Base-by-base conservation (phyloP, 2,329 filamentous ascomycete genomes). In the Exophiala spinifera region DNA sequence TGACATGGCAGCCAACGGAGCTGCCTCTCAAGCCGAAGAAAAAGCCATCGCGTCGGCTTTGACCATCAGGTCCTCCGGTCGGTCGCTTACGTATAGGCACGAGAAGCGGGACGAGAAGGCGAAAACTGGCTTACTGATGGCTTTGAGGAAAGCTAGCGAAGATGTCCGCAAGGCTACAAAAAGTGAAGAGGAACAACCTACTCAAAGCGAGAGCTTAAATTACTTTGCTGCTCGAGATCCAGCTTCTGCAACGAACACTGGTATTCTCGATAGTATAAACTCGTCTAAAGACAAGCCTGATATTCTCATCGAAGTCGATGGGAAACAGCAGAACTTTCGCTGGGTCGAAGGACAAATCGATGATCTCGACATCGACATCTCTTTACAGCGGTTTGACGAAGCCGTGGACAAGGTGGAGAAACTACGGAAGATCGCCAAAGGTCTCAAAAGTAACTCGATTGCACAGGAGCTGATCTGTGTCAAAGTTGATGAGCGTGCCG, bases 301-400 rank as follows among this genome's bases (percentile, higher is more conserved):
- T 57, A 87, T 96, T 74, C 82, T 96, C 51, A 91, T 99, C 62
- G 94, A 99, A 65, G 89, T 96, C 13, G 94, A 97, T 65, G 94
- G 94, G 46, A 95, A 95, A 66, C 91, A 96, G 70, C 90, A 97
- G 68, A 96, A 94, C 68, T 80, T 99, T 44, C 88, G 92, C 49
- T 96, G 90, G 90, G 90, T 99, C 0, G 94, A 99, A 69, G 84
- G 85, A 49, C 90, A 97, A 72, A 88, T 99, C 70, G 94, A 99
- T 67, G 90, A 95, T 66, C 82, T 99, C 4, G 94, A 99, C 66
- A 97, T 97, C 64, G 87, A 95, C 64, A 91, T 99, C 65, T 92
- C 94, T 0, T 79, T 96, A 47, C 92, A 97, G 68, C 82, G 83
- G 39, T 94, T 96, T 61, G 91, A 96, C 64, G 82, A 86, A 17